Conservation (phyloP, 306 rosid genomes). For the Prunus mongolica region DNA sequence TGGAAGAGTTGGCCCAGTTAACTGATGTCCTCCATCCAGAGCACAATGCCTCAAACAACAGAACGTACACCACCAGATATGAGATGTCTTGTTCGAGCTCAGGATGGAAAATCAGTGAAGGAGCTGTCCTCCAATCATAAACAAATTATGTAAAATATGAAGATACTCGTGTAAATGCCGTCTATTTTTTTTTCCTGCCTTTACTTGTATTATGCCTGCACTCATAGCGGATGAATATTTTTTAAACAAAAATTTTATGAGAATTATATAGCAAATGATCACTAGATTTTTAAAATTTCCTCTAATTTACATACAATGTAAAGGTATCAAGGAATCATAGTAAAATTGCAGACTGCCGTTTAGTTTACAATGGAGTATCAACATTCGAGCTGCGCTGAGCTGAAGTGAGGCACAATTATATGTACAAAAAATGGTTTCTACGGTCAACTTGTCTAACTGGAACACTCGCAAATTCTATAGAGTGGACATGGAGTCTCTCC, state of each 20-base stretch:
- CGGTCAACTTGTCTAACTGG: neutral
- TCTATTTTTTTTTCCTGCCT: neutral
- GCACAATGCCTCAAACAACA: conserved; percentile 59
- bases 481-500: conserved; percentile 48
- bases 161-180: conserved; percentile 27
- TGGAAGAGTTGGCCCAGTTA: conserved; percentile 62
- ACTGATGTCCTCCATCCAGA: conserved; percentile 67
- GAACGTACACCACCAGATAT: conserved; percentile 83
- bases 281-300: neutral
- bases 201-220: neutral
- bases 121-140: conserved; percentile 83
- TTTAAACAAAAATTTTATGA: no score
- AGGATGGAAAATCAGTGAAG: conserved; percentile 89
- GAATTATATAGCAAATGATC: no score
- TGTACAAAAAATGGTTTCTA: neutral
- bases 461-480: conserved; percentile 7
- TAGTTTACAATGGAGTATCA: neutral
- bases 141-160: conserved; percentile 8
- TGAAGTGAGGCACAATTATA: neutral
- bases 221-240: no score
- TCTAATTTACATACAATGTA: neutral
- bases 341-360: neutral
- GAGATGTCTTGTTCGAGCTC: conserved; percentile 64
- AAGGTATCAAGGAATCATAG: neutral
- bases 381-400: neutral